phyloP scores from a whole-genome alignment of 179 eudicot genomes.

The Drosera spatulata region DNA sequence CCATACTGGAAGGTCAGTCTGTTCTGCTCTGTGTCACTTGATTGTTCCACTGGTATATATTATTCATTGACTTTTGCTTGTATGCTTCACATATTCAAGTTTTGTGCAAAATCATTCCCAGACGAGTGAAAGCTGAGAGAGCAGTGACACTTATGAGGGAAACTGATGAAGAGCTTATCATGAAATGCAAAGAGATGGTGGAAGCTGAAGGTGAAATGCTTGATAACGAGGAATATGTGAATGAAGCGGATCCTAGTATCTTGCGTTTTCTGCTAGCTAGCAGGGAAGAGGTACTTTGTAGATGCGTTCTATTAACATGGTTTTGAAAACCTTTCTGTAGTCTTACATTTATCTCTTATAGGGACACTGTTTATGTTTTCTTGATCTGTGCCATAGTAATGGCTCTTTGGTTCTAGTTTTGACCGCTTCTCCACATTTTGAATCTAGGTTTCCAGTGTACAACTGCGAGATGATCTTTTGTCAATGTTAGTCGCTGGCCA shows the following conservation, averaged over 20 bases:
- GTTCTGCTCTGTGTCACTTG: neutral
- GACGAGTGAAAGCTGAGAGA: slow-evolving; percentile 89
- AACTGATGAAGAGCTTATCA: slow-evolving; percentile 85
- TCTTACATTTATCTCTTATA: too few relatives aligned
- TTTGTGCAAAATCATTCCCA: slow-evolving; percentile 81
- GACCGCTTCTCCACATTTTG: neutral
- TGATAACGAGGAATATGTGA: slow-evolving; percentile 85
- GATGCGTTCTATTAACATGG: neutral
- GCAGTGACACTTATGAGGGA: slow-evolving; percentile 66
- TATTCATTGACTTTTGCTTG: neutral
- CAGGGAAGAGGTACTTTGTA: slow-evolving; percentile 65
- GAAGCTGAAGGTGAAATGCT: slow-evolving; percentile 89
- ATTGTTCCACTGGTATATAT: neutral
- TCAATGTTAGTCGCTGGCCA: slow-evolving; percentile 99
- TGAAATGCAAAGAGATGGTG: slow-evolving; percentile 79
- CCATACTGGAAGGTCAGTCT: slow-evolving; percentile 90
- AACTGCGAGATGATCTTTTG: slow-evolving; percentile 90
- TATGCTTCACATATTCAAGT: slow-evolving; percentile 38
- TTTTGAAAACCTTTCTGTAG: too few relatives aligned
- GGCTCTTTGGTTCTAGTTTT: neutral
- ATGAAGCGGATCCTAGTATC: slow-evolving; percentile 90
- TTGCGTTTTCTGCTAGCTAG: slow-evolving; percentile 97
- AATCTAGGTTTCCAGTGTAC: slow-evolving; percentile 77
- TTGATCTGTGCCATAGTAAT: too few relatives aligned
- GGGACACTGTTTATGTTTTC: too few relatives aligned